Evolutionary conservation across 768 basidiomycete species (phyloP).

Genomic region (Collybia nuda): DNA sequence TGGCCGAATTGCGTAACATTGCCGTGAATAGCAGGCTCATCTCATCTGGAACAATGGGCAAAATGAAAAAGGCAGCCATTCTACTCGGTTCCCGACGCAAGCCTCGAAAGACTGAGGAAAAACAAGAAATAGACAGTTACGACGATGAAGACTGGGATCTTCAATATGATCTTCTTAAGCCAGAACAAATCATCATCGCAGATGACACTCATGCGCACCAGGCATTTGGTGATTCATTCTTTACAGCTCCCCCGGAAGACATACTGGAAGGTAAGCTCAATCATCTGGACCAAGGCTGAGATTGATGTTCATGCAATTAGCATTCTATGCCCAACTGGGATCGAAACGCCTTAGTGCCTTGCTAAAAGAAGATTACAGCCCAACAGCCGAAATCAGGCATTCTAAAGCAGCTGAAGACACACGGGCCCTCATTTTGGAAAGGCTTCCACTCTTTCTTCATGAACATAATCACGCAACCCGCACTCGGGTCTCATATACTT

Average conservation of each 20-base stretch:
- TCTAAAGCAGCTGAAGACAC: constrained; percentile 50
- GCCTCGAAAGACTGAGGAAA: constrained; percentile 28
- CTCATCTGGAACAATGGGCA: constrained; percentile 47
- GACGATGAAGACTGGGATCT: constrained; percentile 79
- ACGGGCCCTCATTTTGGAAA: constrained; percentile 69
- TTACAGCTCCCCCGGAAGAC: constrained; percentile 86
- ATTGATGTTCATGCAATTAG: constrained; percentile 29
- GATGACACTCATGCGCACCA: constrained; percentile 85
- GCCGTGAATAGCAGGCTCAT: constrained; percentile 72
- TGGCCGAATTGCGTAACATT: constrained; percentile 80
- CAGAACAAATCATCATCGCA: constrained; percentile 75
- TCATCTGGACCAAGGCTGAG: background rate
- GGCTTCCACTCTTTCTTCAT: constrained; percentile 88
- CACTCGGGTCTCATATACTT: constrained; percentile 59
- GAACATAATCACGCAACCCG: constrained; percentile 71
- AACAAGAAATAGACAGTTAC: constrained; percentile 34
- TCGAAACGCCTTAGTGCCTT: constrained; percentile 69
- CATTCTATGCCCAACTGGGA: constrained; percentile 77
- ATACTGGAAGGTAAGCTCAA: constrained; percentile 68
- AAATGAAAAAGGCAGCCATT: constrained; percentile 72
- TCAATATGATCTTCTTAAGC: constrained; percentile 68
- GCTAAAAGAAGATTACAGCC: constrained; percentile 76
- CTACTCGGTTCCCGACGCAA: constrained; percentile 74
- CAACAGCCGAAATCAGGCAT: constrained; percentile 48
- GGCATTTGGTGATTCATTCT: constrained; percentile 74